Evolutionary conservation across 306 rosid species (phyloP).

Genomic region (Pterocarpus santalinus): DNA sequence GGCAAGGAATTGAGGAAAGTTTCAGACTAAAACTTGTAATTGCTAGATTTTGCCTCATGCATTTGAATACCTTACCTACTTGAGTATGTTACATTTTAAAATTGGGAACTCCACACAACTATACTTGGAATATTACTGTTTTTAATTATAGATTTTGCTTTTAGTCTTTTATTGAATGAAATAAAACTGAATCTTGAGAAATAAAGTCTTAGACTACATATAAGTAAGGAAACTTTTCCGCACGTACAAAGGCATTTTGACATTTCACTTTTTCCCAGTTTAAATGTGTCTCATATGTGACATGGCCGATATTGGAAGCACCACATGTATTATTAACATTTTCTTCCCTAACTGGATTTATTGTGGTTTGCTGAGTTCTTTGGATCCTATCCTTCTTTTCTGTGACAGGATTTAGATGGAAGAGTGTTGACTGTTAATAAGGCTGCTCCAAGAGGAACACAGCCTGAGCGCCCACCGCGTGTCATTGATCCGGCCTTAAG

Average conservation of each 20-base stretch:
- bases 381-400: slow-evolving; percentile 3
- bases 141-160: neutral
- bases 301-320: neutral
- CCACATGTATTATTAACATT: neutral
- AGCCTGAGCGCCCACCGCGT: slow-evolving; percentile 71
- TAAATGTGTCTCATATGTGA: slow-evolving; percentile 8
- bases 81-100: neutral
- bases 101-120: neutral
- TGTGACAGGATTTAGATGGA: slow-evolving; percentile 75
- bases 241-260: neutral
- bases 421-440: slow-evolving; percentile 85
- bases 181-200: neutral
- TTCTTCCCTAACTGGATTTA: slow-evolving; percentile 2
- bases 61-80: slow-evolving; percentile 10
- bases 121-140: neutral
- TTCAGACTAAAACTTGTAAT: slow-evolving; percentile 14
- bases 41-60: slow-evolving; percentile 1
- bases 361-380: slow-evolving; percentile 12
- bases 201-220: neutral
- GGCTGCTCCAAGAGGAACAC: slow-evolving; percentile 88
- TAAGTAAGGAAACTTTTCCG: neutral
- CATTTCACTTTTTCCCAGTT: neutral
- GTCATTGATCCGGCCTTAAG: slow-evolving; percentile 51
- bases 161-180: neutral
- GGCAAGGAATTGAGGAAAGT: slow-evolving; percentile 3